phyloP scores from a whole-genome alignment of 768 basidiomycete genomes.

The Suillus decipiens region DNA sequence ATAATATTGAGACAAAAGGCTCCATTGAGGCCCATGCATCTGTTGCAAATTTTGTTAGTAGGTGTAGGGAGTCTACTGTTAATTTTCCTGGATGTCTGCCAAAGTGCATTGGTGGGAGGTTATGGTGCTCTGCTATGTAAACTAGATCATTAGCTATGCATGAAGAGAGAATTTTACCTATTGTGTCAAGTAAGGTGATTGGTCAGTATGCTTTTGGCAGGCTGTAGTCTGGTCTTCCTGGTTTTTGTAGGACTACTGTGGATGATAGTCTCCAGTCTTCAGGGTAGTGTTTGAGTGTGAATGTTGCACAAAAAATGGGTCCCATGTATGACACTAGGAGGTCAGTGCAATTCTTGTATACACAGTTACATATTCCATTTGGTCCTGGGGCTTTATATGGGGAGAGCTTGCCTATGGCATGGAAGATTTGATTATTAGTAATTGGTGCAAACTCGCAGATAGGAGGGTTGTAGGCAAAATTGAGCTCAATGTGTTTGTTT shows the following conservation, averaged over 20 bases:
- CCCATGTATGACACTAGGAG: not conserved
- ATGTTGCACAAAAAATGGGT: not conserved
- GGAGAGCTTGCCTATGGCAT: not conserved
- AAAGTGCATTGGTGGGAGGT: too few relatives aligned
- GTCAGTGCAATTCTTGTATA: not conserved
- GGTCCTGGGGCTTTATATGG: not conserved
- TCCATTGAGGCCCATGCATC: too few relatives aligned
- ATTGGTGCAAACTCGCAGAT: not conserved
- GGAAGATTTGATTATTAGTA: not conserved
- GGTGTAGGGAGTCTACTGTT: too few relatives aligned
- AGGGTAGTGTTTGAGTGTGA: not conserved
- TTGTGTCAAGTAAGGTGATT: not conserved
- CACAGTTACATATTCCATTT: not conserved
- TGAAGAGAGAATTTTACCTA: too few relatives aligned
- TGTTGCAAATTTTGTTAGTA: too few relatives aligned
- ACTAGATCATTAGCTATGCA: too few relatives aligned
- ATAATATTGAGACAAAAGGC: too few relatives aligned
- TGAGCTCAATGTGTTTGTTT: not conserved
- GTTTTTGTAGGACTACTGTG: not conserved
- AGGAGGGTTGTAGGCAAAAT: not conserved
- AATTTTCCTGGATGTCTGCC: too few relatives aligned
- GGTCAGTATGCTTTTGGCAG: not conserved
- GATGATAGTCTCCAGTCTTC: not conserved
- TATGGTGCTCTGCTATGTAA: too few relatives aligned
- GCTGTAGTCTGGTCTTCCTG: not conserved